phyloP scores from a whole-genome alignment of 441 rosid species.

The Eutrema salsugineum region DNA sequence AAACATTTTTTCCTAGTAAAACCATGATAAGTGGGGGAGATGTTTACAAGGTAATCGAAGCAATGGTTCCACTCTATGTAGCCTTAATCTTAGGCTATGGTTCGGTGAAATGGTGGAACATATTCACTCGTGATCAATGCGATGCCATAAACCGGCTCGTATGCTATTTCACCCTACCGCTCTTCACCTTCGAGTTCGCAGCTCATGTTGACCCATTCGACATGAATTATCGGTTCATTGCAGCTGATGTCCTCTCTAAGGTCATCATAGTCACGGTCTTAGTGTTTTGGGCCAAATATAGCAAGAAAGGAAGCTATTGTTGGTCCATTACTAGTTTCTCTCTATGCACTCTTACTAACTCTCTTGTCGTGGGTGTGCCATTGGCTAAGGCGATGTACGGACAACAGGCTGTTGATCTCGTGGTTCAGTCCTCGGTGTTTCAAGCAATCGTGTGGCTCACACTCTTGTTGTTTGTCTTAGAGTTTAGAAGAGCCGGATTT shows the following conservation, averaged over 20 bases:
- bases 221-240: constrained; percentile 72
- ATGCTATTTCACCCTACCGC: constrained; percentile 80
- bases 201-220: constrained; percentile 77
- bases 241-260: constrained; percentile 73
- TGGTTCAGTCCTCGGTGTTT: constrained; percentile 70
- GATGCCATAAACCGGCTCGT: constrained; percentile 73
- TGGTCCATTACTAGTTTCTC: constrained; percentile 96
- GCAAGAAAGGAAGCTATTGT: constrained; percentile 65
- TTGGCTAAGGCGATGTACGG: constrained; percentile 83
- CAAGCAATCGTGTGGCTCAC: constrained; percentile 87
- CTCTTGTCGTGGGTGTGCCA: constrained; percentile 88
- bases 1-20: background rate
- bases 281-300: constrained; percentile 74
- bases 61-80: constrained; percentile 79
- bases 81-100: constrained; percentile 85
- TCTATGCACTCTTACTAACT: constrained; percentile 67
- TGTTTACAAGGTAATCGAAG: constrained; percentile 76
- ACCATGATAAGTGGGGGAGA: constrained; percentile 79
- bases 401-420: constrained; percentile 63
- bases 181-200: constrained; percentile 79
- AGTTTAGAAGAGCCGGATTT: constrained; percentile 50
- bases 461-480: constrained; percentile 59
- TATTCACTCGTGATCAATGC: constrained; percentile 72
- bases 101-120: constrained; percentile 88
- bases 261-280: constrained; percentile 55